Base-by-base conservation (phyloP, 2,329 filamentous ascomycete species). In the Stenocarpella maydis region DNA sequence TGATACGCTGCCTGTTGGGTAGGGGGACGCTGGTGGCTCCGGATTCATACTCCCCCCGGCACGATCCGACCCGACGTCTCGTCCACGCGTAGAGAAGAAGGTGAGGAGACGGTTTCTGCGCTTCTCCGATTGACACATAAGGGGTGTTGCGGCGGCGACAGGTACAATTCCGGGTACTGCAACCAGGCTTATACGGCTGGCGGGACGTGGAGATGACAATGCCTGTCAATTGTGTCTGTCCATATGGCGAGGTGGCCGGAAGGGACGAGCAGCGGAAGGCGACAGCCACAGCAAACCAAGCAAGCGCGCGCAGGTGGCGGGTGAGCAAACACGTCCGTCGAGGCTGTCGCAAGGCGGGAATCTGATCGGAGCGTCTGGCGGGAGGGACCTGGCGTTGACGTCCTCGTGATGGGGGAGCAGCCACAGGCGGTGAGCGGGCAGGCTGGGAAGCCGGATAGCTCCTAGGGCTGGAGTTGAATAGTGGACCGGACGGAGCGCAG, bases 391-490 rank as follows among this genome's bases (percentile, higher is more conserved):
- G 58, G 67, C 19, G 45, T 45, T 69, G 67, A 69, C 67, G 70
- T 69, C 53, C 67, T 55, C 63, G 67, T 69, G 67, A 67, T 67
- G 55, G 52, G 63, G 39, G 24, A 24, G 67, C 70, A 69, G 67
- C 67, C 67, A 71, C 70, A 69, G 47, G 70, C 70, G 70, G 70
- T 71, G 70, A 71, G 68, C 41, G 53, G 41, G 47, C 61, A 63
- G 53, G 58, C 55, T 52, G 67, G 69, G 60, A 65, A 71, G 67
- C 67, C 50, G 67, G 55, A 52, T 47, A 28, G 47, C 49, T 45
- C 63, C 63, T 63, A 52, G 69, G 28, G 45, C 52, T 67, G 55
- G 58, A 54, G 55, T 52, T 53, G 67, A 58, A 53, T 52, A 67
- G 49, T 69, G 69, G 64, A 60, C 63, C 63, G 41, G 69, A 55